Base-by-base conservation (phyloP, 2,329 filamentous ascomycete species). In the Chalaropsis thielavioides region DNA sequence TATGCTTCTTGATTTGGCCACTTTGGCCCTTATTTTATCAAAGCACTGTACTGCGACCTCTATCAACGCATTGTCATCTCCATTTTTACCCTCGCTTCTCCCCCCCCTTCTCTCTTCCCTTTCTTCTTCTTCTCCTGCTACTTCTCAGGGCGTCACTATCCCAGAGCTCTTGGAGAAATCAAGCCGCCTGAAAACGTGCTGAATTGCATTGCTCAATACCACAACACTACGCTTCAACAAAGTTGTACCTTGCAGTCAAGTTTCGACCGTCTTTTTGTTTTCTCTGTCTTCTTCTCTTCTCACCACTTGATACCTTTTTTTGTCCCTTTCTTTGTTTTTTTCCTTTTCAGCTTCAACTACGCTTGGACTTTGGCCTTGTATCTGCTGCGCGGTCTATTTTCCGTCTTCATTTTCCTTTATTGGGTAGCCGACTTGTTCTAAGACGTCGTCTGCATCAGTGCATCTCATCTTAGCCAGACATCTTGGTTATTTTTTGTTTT, bases 331-430 rank as follows among this genome's bases (percentile, higher is more conserved):
- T 35, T 17, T 31, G 19, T 31, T 17, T 35, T 27, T 11, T 56
- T 31, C 51, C 51, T 35, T 35, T n/a, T 56, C 27, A 27, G 51
- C 46, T 22, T 51, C 27, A 13, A 27, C 27, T 31, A 31, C 51
- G 51, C 51, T 58, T 58, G 51, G 51, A 62, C 60, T n/a, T 46
- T 49, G 60, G 41, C 27, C 44, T 46, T 31, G 41, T 27, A 46
- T 46, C 60, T 62, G 60, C 60, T 46, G 41, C 60, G 17, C 40
- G 31, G n/a, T 62, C 44, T 44, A 43, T 44, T 44, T 61, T 43
- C 58, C 35, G 40, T 22, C 38, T 27, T 61, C 58, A 24, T 41
- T 41, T 41, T 61, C 22, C 60, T 44, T 62, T 27, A 62, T 44
- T 58, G 51, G 51, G 27, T 58, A 58, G 51, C 51, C 27, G 51